phyloP scores from a whole-genome alignment of 169 alveolate species.

The Perkinsus chesapeaki region DNA sequence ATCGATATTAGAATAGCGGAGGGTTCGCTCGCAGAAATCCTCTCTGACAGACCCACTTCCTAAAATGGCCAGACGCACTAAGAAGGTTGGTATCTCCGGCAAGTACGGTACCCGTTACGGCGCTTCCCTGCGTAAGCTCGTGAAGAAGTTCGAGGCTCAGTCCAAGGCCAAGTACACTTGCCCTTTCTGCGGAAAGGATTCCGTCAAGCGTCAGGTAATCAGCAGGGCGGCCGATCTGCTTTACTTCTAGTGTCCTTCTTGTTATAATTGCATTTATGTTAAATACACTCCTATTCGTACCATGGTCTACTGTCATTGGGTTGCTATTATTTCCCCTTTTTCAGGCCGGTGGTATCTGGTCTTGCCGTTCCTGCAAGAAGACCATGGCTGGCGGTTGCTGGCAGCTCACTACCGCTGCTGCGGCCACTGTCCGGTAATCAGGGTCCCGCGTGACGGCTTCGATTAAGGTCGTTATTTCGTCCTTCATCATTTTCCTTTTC shows the following conservation, averaged over 20 bases:
- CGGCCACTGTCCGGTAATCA: conserved; percentile 76
- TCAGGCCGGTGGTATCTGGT: conserved; percentile 95
- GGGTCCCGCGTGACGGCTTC: too few relatives aligned
- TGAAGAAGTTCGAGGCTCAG: conserved; percentile 86
- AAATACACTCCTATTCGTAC: background rate
- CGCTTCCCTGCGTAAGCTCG: conserved; percentile 91
- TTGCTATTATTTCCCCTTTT: background rate
- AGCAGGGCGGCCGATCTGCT: background rate
- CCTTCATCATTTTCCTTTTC: background rate
- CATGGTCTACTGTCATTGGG: background rate
- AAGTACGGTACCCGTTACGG: conserved; percentile 98
- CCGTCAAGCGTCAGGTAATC: conserved; percentile 64
- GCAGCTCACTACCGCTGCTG: conserved; percentile 90
- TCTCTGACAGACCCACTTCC: conserved; percentile 3
- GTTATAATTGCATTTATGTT: too few relatives aligned
- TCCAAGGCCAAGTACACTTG: conserved; percentile 88
- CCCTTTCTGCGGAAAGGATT: conserved; percentile 93
- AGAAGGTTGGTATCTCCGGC: conserved; percentile 94
- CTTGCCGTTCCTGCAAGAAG: conserved; percentile 87
- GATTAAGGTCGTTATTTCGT: conserved; percentile 24
- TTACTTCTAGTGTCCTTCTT: too few relatives aligned
- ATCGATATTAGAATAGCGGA: background rate
- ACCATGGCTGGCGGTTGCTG: conserved; percentile 96
- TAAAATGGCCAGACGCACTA: conserved; percentile 1
- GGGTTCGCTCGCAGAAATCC: background rate